Conservation (phyloP, 2,329 filamentous ascomycete species). For the Rhexocercosporidium sp. region DNA sequence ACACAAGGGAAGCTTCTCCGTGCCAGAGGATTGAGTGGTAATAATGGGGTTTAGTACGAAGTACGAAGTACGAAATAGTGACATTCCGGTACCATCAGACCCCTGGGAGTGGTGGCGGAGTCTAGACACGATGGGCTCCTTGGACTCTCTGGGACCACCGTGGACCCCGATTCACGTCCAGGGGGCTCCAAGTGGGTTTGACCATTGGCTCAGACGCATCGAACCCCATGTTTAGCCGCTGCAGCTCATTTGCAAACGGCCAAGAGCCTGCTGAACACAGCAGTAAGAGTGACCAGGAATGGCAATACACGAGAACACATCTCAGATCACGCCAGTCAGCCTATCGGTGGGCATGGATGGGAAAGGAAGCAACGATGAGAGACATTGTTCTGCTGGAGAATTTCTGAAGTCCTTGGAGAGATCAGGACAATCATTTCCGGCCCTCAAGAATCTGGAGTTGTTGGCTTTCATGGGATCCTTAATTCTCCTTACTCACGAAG, state of each 20-base stretch:
- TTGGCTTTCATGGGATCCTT: background rate
- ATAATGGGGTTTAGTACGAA: too few species aligned
- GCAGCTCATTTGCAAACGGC: background rate
- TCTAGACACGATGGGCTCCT: constrained; percentile 2
- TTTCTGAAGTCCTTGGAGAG: background rate
- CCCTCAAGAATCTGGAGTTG: background rate
- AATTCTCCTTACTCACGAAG: background rate
- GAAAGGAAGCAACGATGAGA: background rate
- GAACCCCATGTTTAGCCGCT: constrained; percentile 18
- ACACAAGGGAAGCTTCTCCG: constrained; percentile 8
- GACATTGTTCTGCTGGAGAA: background rate
- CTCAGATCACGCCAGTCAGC: background rate
- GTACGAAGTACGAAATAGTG: background rate
- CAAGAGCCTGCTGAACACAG: constrained; percentile 9
- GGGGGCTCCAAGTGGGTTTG: background rate
- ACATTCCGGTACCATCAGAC: background rate
- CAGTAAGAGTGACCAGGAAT: background rate
- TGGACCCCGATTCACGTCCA: background rate
- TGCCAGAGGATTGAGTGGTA: too few species aligned
- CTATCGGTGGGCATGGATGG: background rate
- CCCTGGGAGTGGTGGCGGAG: background rate
- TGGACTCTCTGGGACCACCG: background rate
- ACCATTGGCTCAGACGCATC: constrained; percentile 9
- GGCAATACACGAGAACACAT: constrained; percentile 6
- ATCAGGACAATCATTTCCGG: background rate